These are phyloP conservation scores for Fistulina hepatica DNA, from an alignment of 1,284 basidiomycete genomes.

Conservation along the genomic window DNA sequence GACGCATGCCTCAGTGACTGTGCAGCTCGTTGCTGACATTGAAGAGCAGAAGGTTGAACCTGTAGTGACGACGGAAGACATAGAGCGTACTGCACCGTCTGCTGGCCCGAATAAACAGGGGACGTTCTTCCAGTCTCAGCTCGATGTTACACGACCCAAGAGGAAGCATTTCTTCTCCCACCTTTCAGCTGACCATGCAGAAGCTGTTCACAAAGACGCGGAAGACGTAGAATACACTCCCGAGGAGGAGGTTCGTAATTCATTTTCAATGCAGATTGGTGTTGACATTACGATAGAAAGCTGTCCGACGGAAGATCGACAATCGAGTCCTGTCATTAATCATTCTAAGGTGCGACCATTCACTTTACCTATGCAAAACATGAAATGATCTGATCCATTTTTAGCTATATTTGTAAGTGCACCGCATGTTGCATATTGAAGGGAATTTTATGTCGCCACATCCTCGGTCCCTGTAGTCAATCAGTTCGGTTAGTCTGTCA, in stretches of 20 bases:
- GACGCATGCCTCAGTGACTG: background rate
- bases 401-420: slow-evolving; percentile 36
- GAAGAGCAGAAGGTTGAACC: no score
- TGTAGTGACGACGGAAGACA: no score
- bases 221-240: slow-evolving; percentile 33
- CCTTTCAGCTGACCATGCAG: slow-evolving; percentile 30
- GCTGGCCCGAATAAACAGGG: no score
- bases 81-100: no score
- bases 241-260: slow-evolving; percentile 32
- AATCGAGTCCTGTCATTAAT: slow-evolving; percentile 35
- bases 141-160: no score
- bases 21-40: no score
- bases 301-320: slow-evolving; percentile 38
- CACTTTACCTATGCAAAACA: background rate
- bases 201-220: slow-evolving; percentile 41
- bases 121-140: no score
- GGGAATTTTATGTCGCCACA: background rate
- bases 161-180: slow-evolving; percentile 37
- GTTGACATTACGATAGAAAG: slow-evolving; percentile 20
- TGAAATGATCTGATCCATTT: background rate
- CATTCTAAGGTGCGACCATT: slow-evolving; percentile 29
- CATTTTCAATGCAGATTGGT: background rate
- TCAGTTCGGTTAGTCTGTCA: slow-evolving; percentile 34
- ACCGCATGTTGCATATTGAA: background rate
- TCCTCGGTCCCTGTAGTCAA: slow-evolving; percentile 29